Conservation (phyloP, 257 asterid genomes). For the Solanum bulbocastanum region DNA sequence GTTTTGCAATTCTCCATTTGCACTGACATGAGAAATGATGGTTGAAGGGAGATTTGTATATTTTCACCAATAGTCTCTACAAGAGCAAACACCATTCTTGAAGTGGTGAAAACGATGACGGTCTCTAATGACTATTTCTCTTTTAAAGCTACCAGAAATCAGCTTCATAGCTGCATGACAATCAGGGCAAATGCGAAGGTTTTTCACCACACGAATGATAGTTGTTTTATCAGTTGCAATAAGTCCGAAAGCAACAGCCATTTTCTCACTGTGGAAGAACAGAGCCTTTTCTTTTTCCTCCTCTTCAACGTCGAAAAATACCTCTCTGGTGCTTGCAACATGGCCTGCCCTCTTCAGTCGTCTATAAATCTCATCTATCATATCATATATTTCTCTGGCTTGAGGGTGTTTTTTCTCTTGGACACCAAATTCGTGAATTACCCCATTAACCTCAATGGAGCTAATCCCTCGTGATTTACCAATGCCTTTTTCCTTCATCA, state of each 20-base stretch:
- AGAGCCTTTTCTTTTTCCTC: constrained; percentile 12
- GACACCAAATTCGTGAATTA: constrained; percentile 12
- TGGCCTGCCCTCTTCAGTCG: constrained; percentile 9
- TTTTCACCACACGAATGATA: constrained; percentile 10
- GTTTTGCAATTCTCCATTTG: not conserved
- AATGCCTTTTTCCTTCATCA: constrained; percentile 10
- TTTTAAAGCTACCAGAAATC: constrained; percentile 5
- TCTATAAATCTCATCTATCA: constrained; percentile 8
- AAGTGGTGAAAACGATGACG: constrained; percentile 12
- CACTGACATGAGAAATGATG: not conserved
- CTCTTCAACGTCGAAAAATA: constrained; percentile 14
- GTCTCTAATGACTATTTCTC: constrained; percentile 12
- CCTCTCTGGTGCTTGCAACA: constrained; percentile 10
- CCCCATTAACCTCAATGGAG: constrained; percentile 13
- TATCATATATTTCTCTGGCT: constrained; percentile 1
- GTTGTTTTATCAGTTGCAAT: not conserved
- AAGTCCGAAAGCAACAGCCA: constrained; percentile 16
- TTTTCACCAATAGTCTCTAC: constrained; percentile 10
- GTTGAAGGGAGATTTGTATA: not conserved
- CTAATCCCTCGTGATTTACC: constrained; percentile 8
- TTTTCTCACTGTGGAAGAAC: constrained; percentile 11
- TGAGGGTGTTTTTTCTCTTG: constrained; percentile 11
- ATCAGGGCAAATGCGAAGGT: constrained; percentile 13
- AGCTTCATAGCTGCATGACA: constrained; percentile 13
- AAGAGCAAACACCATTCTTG: constrained; percentile 10